Evolutionary conservation across 2,329 filamentous ascomycete species (phyloP).

Genomic region (Fusarium begoniae): DNA sequence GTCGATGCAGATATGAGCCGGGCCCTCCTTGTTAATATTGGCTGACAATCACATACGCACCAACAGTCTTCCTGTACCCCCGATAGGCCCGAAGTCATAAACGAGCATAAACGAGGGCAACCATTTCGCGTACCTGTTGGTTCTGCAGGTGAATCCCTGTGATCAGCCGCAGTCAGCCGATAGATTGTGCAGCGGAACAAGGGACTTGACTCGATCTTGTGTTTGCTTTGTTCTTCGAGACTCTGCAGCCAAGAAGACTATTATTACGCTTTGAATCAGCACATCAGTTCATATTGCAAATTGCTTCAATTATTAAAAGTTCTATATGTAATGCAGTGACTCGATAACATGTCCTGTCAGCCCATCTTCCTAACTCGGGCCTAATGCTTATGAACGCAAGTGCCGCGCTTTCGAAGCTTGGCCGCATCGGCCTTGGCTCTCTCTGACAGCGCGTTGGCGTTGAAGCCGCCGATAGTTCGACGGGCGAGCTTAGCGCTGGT

Average conservation of each 20-base stretch:
- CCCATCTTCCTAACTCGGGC: neutral
- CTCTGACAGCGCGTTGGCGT: constrained; percentile 14
- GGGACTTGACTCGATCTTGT: neutral
- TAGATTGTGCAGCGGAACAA: neutral
- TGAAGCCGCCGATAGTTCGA: constrained; percentile 34
- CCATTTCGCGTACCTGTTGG: neutral
- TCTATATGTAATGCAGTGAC: neutral
- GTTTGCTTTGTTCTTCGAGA: neutral
- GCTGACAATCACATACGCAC: neutral
- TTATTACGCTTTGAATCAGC: neutral
- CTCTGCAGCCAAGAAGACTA: neutral
- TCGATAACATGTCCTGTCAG: neutral
- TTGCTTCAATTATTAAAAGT: neutral
- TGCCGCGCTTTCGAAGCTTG: constrained; percentile 30
- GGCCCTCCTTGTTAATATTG: neutral
- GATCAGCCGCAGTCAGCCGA: neutral
- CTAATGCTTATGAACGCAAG: constrained; percentile 32
- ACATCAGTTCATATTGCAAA: neutral
- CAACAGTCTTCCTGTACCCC: neutral
- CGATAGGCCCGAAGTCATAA: neutral
- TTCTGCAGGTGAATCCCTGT: neutral
- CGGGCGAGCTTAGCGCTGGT: constrained; percentile 19
- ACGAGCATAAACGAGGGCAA: neutral
- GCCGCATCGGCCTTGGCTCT: constrained; percentile 10
- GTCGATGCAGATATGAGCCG: neutral